Conservation (phyloP, 306 rosid genomes). For the Ormosia semicastrata region DNA sequence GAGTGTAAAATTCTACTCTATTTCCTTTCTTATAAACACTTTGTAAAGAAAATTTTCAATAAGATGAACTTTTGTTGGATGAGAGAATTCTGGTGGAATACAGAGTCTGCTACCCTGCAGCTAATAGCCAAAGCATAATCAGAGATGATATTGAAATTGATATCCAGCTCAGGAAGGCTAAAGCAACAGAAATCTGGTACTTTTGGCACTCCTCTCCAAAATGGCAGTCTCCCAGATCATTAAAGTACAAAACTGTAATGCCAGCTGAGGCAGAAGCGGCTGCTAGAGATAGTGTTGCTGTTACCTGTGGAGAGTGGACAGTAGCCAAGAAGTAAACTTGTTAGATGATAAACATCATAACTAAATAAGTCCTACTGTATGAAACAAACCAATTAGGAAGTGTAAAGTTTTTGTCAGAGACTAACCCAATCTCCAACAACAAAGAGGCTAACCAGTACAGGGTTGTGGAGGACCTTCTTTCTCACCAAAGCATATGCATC, state of each 20-base stretch:
- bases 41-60: slow-evolving; percentile 4
- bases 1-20: slow-evolving; percentile 14
- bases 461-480: slow-evolving; percentile 77
- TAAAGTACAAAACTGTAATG: slow-evolving; percentile 68
- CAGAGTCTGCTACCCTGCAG: slow-evolving; percentile 55
- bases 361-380: not conserved
- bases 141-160: slow-evolving; percentile 67
- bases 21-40: slow-evolving; percentile 44
- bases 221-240: slow-evolving; percentile 64
- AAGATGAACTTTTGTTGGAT: slow-evolving; percentile 1
- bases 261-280: slow-evolving; percentile 93
- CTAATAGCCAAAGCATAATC: slow-evolving; percentile 92
- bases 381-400: not conserved
- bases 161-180: slow-evolving; percentile 87
- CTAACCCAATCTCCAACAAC: slow-evolving; percentile 97
- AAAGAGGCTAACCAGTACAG: slow-evolving; percentile 80
- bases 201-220: slow-evolving; percentile 61
- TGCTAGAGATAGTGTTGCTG: slow-evolving; percentile 76
- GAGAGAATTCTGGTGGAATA: slow-evolving; percentile 10
- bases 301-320: slow-evolving; percentile 47
- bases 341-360: not conserved
- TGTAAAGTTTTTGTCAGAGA: slow-evolving; percentile 29
- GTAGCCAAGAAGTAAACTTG: not conserved
- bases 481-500: slow-evolving; percentile 79
- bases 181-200: slow-evolving; percentile 72